These are phyloP conservation scores for Wickerhamomyces sydowiorum DNA, from an alignment of 805 yeast genomes.

Conservation along the genomic window DNA sequence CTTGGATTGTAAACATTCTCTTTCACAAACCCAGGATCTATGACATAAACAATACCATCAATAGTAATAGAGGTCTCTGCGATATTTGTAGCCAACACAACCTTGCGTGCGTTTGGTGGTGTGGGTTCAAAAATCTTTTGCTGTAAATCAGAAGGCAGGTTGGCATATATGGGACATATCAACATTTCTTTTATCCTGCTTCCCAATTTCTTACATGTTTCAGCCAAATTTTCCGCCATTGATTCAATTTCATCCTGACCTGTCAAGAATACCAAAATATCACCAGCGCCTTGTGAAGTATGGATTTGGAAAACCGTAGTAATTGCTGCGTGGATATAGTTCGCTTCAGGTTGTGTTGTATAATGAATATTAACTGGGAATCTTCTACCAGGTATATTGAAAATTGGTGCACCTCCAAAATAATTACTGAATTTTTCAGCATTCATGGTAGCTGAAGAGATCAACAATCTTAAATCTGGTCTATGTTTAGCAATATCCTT, in stretches of 20 bases:
- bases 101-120: conserved; percentile 72
- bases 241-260: conserved; percentile 96
- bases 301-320: conserved; percentile 88
- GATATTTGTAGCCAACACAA: conserved; percentile 91
- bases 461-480: conserved; percentile 65
- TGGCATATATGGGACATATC: conserved; percentile 86
- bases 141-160: conserved; percentile 82
- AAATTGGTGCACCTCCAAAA: conserved; percentile 79
- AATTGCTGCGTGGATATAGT: conserved; percentile 84
- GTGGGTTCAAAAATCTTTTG: conserved; percentile 80
- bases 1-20: conserved; percentile 85
- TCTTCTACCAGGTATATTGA: conserved; percentile 89
- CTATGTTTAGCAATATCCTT: conserved; percentile 63
- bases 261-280: conserved; percentile 83
- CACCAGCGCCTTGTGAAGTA: conserved; percentile 65
- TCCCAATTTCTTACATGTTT: conserved; percentile 61
- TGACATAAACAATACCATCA: conserved; percentile 91
- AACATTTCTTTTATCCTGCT: conserved; percentile 46
- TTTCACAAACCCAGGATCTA: conserved; percentile 93
- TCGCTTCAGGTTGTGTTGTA: conserved; percentile 83
- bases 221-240: conserved; percentile 63
- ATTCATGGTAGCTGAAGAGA: conserved; percentile 94
- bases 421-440: conserved; percentile 81
- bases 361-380: conserved; percentile 85
- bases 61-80: conserved; percentile 97